Conservation (phyloP, 257 asterid species). For the Paraleonurus japonicus region DNA sequence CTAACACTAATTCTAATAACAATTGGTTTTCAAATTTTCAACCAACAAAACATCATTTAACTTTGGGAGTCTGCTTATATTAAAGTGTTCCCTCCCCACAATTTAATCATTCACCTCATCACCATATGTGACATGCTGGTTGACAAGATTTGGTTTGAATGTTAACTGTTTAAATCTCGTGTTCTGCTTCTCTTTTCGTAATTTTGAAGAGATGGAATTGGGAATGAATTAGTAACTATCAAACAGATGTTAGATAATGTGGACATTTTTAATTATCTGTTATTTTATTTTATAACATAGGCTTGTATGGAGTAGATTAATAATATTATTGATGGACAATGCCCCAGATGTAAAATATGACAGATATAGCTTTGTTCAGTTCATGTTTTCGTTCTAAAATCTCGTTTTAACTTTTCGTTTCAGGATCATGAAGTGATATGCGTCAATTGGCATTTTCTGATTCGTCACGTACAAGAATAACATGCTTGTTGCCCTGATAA, state of each 20-base stretch:
- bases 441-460: conserved; percentile 9
- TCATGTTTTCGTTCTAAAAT: neutral
- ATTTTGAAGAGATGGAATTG: neutral
- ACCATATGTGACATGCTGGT: neutral
- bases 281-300: neutral
- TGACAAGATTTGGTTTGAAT: neutral
- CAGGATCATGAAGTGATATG: conserved; percentile 33
- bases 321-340: neutral
- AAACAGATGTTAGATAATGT: neutral
- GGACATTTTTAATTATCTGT: neutral
- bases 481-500: conserved; percentile 19
- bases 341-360: too few species aligned
- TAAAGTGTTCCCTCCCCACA: neutral
- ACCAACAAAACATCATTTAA: neutral
- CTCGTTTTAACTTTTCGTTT: neutral
- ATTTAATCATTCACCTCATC: neutral
- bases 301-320: neutral
- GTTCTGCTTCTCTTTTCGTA: neutral
- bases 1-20: neutral
- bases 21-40: neutral
- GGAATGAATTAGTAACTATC: neutral
- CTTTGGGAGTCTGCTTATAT: neutral
- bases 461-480: conserved; percentile 2
- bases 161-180: too few species aligned
- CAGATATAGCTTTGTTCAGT: neutral